phyloP scores from a whole-genome alignment of 129 eudicot species.

The Flaveria sonorensis region DNA sequence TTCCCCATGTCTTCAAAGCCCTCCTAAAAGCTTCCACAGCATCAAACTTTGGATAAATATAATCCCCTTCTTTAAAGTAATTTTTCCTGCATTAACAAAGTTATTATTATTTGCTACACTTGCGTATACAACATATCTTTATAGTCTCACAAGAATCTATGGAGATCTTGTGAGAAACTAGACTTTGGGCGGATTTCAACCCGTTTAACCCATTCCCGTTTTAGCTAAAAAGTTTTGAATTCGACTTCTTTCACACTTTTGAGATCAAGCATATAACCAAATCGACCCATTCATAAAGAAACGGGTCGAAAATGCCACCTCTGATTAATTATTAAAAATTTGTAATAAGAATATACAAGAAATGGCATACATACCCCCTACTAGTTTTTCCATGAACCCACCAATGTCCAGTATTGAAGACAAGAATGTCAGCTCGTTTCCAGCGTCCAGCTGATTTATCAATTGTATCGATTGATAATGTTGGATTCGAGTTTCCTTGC shows the following conservation, averaged over 20 bases:
- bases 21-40: conserved; percentile 84
- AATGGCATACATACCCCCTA: conserved; percentile 62
- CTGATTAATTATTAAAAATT: conserved; percentile 5
- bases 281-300: background rate
- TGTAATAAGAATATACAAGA: conserved; percentile 3
- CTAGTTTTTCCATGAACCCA: conserved; percentile 97
- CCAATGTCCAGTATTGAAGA: conserved; percentile 97
- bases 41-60: conserved; percentile 70
- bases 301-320: background rate
- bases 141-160: background rate
- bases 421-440: conserved; percentile 85
- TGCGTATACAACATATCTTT: no score
- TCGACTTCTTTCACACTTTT: background rate
- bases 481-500: conserved; percentile 80
- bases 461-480: conserved; percentile 71
- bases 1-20: conserved; percentile 85
- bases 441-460: conserved; percentile 73
- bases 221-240: background rate
- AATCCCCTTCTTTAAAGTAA: conserved; percentile 80
- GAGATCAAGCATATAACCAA: conserved; percentile 1
- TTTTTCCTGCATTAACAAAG: conserved; percentile 56
- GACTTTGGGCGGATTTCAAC: background rate
- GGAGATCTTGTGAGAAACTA: no score
- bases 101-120: background rate
- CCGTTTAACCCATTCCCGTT: background rate